Evolutionary conservation across 139 green algal genomes (phyloP).

Genomic region (Coccomyxa sp.): DNA sequence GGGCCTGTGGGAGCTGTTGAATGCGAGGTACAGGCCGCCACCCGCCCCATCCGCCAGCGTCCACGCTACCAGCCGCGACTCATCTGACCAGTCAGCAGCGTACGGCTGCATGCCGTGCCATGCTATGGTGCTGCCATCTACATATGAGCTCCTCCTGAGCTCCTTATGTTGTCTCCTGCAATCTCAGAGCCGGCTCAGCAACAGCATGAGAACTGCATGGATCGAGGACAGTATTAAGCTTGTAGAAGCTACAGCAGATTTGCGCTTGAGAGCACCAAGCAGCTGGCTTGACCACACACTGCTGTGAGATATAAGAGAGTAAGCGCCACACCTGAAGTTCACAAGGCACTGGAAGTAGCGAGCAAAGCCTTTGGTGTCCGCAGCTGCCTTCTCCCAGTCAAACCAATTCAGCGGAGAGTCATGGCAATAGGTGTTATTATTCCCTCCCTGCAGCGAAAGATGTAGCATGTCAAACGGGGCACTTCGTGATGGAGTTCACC

Average conservation of each 20-base stretch:
- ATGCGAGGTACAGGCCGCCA: slow-evolving; percentile 66
- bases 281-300: neutral
- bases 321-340: slow-evolving; percentile 30
- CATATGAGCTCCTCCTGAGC: slow-evolving; percentile 55
- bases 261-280: too few species aligned
- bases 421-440: slow-evolving; percentile 99
- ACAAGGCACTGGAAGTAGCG: slow-evolving; percentile 77
- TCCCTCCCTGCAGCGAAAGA: slow-evolving; percentile 55
- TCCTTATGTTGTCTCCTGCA: slow-evolving; percentile 38
- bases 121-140: slow-evolving; percentile 64
- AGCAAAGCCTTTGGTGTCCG: slow-evolving; percentile 59
- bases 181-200: neutral
- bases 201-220: neutral
- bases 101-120: slow-evolving; percentile 76
- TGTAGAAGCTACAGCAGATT: too few species aligned
- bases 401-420: slow-evolving; percentile 89
- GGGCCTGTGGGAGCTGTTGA: slow-evolving; percentile 48
- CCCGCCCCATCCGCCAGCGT: slow-evolving; percentile 39
- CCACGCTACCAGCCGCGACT: slow-evolving; percentile 80
- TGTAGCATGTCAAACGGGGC: too few species aligned
- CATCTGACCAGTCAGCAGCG: slow-evolving; percentile 88
- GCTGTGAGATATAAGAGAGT: neutral
- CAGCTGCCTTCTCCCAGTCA: slow-evolving; percentile 61
- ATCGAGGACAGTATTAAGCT: neutral
- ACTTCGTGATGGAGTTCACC: too few species aligned